These are phyloP conservation scores for Penicillium sp. DNA, from an alignment of 2,329 filamentous ascomycete species.

Conservation along the genomic window DNA sequence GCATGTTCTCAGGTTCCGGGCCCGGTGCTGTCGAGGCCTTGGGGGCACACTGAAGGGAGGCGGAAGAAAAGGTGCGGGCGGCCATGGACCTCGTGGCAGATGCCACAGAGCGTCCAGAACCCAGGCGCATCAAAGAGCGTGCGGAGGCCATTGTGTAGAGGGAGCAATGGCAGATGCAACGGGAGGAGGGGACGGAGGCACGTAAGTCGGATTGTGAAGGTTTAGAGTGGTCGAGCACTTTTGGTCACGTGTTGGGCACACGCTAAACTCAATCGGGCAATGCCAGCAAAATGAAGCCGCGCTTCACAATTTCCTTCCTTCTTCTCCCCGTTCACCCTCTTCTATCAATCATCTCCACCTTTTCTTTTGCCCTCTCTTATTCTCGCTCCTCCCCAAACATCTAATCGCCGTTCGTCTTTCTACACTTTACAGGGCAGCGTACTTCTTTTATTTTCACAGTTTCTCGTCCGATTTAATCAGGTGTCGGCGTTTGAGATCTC, in stretches of 20 bases:
- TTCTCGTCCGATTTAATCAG: conserved; percentile 17
- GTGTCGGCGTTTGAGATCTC: conserved; percentile 28
- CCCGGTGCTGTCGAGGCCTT: conserved; percentile 54
- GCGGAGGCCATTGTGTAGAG: conserved; percentile 45
- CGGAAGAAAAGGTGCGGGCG: conserved; percentile 41
- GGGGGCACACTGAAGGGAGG: conserved; percentile 43
- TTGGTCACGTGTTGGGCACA: conserved; percentile 26
- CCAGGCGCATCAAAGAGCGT: conserved; percentile 47
- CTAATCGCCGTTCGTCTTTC: conserved; percentile 26
- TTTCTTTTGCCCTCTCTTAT: conserved; percentile 5
- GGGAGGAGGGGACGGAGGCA: conserved; percentile 22
- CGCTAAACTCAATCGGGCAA: conserved; percentile 26
- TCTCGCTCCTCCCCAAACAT: conserved; percentile 15
- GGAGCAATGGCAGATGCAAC: conserved; percentile 32
- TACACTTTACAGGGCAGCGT: conserved; percentile 20
- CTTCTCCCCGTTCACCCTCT: conserved; percentile 26
- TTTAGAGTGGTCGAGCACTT: conserved; percentile 30
- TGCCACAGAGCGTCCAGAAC: conserved; percentile 41
- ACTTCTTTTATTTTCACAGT: conserved; percentile 16
- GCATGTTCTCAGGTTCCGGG: conserved; percentile 65
- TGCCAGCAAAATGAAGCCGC: conserved; percentile 33
- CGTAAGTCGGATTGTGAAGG: conserved; percentile 27
- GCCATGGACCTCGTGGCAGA: conserved; percentile 37
- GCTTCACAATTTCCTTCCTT: conserved; percentile 29
- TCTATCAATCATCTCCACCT: conserved; percentile 21